Evolutionary conservation across 1,139 yeast species (phyloP).

Genomic region (Magnusiomyces suaveolens): DNA sequence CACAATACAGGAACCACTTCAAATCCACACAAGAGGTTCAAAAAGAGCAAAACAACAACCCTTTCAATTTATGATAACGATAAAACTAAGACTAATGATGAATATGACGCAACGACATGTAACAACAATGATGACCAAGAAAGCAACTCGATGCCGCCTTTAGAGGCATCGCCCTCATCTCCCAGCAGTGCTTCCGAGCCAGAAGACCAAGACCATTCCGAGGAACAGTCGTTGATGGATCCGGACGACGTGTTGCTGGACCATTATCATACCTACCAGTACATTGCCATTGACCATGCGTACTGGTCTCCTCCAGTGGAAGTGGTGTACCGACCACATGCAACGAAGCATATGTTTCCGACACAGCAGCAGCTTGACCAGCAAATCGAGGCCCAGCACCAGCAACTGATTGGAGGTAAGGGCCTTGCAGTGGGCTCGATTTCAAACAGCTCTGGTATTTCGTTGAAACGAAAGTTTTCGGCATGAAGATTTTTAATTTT

Average conservation of each 20-base stretch:
- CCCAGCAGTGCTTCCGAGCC: background rate
- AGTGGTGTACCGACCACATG: background rate
- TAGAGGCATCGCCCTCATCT: background rate
- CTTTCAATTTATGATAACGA: background rate
- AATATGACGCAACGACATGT: background rate
- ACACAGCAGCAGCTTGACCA: background rate
- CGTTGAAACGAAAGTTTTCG: background rate
- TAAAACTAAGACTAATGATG: background rate
- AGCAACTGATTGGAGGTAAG: background rate
- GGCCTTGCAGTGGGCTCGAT: background rate
- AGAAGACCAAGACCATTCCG: background rate
- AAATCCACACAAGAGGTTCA: background rate
- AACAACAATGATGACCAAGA: too few relatives aligned
- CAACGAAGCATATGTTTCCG: background rate
- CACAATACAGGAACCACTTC: too few relatives aligned
- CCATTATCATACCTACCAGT: background rate
- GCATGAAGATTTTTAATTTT: background rate
- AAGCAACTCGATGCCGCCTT: too few relatives aligned
- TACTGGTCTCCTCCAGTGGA: background rate
- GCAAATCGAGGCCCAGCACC: background rate
- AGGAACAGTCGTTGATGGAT: background rate
- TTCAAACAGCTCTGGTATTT: too few relatives aligned
- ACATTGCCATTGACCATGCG: background rate
- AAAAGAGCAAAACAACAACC: background rate
- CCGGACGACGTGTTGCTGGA: background rate